A percentile compares a stretch with the other conserved stretches of the same genome.
phyloP scores from a whole-genome alignment of 139 green algal genomes.

The Trebouxia sp. region DNA sequence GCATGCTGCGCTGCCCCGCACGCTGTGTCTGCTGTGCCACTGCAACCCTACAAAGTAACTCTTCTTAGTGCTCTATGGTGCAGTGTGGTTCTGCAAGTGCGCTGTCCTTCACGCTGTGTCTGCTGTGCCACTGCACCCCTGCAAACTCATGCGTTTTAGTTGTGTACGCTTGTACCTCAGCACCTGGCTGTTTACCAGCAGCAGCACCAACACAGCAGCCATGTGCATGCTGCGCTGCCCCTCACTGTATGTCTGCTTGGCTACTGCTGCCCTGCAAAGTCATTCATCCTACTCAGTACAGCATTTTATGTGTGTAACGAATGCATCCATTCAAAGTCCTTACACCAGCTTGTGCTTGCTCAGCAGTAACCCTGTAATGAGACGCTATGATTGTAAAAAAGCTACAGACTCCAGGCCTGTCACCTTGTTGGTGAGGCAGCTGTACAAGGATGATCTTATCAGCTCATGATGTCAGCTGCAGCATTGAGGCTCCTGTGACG shows the following conservation, averaged over 20 bases:
- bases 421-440: too few relatives aligned
- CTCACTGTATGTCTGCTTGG: conserved; percentile 17
- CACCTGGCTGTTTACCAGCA: conserved; percentile 82
- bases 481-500: too few relatives aligned
- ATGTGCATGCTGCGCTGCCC: conserved; percentile 48
- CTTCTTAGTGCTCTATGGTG: too few relatives aligned
- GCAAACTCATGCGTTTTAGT: background rate
- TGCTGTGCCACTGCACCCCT: conserved; percentile 25
- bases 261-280: background rate
- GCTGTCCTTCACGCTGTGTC: conserved; percentile 28
- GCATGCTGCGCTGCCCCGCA: conserved; percentile 44
- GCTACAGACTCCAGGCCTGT: too few relatives aligned
- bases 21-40: conserved; percentile 25
- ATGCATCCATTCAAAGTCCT: too few relatives aligned
- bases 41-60: background rate
- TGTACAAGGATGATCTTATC: too few relatives aligned
- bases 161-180: background rate
- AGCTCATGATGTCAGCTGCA: too few relatives aligned
- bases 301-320: too few relatives aligned
- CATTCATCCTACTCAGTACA: too few relatives aligned
- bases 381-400: too few relatives aligned
- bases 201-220: conserved; percentile 80
- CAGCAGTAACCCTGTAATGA: too few relatives aligned
- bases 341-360: too few relatives aligned
- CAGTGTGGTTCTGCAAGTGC: conserved; percentile 69